These are phyloP conservation scores for Antitrichia curtipendula DNA, from an alignment of 225 moss, liverwort and hornwort genomes.

Conservation along the genomic window DNA sequence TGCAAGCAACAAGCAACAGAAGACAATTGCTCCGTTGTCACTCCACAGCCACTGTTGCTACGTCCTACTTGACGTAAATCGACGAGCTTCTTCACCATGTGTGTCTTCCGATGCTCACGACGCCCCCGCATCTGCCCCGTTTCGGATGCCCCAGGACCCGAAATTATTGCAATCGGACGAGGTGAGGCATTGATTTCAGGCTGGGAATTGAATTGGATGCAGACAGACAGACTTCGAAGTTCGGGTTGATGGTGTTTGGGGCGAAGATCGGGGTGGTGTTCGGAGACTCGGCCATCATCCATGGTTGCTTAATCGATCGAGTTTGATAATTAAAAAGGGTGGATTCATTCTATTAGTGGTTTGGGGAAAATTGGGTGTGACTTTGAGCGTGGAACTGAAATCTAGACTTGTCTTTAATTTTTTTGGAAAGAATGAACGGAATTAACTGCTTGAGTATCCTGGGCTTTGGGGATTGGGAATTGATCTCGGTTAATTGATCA, in stretches of 20 bases:
- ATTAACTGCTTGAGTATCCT: background rate
- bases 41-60: background rate
- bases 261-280: too few species aligned
- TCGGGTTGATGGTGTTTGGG: background rate
- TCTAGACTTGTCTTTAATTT: background rate
- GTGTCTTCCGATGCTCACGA: background rate
- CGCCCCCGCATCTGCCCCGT: background rate
- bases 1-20: background rate
- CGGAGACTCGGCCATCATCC: too few species aligned
- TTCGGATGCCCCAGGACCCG: background rate
- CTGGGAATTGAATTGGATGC: background rate
- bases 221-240: background rate
- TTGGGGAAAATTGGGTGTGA: too few species aligned
- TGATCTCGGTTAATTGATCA: background rate
- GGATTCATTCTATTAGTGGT: background rate
- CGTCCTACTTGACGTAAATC: background rate
- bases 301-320: background rate
- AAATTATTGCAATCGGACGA: background rate
- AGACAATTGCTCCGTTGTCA: background rate
- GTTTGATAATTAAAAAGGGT: background rate
- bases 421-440: too few species aligned
- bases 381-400: too few species aligned
- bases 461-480: background rate
- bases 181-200: background rate
- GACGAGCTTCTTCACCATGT: background rate